A percentile compares a stretch with the other conserved stretches of the same genome.
These are phyloP conservation scores for Teunomyces panamensis DNA, from an alignment of 805 yeast genomes.

Conservation along the genomic window DNA sequence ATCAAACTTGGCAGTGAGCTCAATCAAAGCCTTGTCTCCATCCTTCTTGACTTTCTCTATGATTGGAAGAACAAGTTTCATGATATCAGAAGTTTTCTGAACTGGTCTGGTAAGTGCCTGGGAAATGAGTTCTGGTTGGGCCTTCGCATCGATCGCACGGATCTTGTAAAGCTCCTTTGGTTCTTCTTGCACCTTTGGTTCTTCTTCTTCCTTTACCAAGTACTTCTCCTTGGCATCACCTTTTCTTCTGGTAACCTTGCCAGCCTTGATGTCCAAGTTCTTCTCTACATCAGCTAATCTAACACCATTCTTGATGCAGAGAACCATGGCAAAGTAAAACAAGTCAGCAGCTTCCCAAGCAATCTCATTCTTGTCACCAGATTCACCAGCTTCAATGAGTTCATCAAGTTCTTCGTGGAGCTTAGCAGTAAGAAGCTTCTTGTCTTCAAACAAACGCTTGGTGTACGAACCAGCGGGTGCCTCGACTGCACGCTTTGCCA, in stretches of 20 bases:
- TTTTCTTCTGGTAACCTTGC: slow-evolving; percentile 86
- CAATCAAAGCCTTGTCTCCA: slow-evolving; percentile 89
- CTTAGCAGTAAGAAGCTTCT: slow-evolving; percentile 73
- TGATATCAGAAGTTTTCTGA: slow-evolving; percentile 87
- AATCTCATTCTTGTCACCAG: slow-evolving; percentile 42
- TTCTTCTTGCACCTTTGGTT: slow-evolving; percentile 15
- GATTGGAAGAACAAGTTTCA: slow-evolving; percentile 90
- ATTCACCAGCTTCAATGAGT: slow-evolving; percentile 71
- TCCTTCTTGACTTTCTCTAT: slow-evolving; percentile 68
- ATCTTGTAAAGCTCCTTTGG: slow-evolving; percentile 45
- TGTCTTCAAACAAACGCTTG: slow-evolving; percentile 78
- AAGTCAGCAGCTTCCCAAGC: slow-evolving; percentile 99
- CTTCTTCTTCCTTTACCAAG: slow-evolving; percentile 28
- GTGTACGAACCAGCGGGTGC: slow-evolving; percentile 97
- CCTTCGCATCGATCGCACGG: slow-evolving; percentile 44
- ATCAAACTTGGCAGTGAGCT: slow-evolving; percentile 87
- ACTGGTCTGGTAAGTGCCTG: slow-evolving; percentile 87
- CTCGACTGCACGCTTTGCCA: slow-evolving; percentile 54
- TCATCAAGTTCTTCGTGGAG: slow-evolving; percentile 96
- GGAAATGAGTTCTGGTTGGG: slow-evolving; percentile 43
- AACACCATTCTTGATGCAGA: slow-evolving; percentile 70
- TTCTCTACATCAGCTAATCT: slow-evolving; percentile 75
- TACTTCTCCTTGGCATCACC: slow-evolving; percentile 94
- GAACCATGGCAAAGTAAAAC: slow-evolving; percentile 52
- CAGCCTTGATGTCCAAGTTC: slow-evolving; percentile 77